Base-by-base conservation (phyloP, 2,329 filamentous ascomycete species). In the Fusarium liriodendri region DNA sequence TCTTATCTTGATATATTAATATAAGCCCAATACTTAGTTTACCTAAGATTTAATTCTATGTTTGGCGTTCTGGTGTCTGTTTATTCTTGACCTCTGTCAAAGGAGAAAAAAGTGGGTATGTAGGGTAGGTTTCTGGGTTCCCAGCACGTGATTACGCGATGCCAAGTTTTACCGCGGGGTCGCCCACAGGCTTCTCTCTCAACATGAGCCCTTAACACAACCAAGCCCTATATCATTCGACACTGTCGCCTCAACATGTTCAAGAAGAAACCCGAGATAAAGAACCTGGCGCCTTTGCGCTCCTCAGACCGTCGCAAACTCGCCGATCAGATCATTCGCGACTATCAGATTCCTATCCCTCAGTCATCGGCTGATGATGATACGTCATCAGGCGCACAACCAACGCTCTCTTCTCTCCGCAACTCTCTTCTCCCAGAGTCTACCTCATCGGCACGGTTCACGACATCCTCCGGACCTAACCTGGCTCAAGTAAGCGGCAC, bases 291-390 rank as follows among this genome's bases (percentile, higher is more conserved):
- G 58, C 75, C 75, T 5, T 33, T 77, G n/a, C 66, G 75, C 32
- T 77, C 75, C 2, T 77, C 75, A 7, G 75, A 77, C 61, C 72
- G 75, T 14, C 70, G 75, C 35, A 77, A 76, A 22, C 57, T 77
- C 8, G 75, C 75, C 2, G 75, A 77, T 7, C 75, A 77, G 45
- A 76, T 77, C 29, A 77, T 77, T 2, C 75, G 70, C 22, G 75
- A 77, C 32, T 77, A 77, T 35, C 75, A 74, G 50, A 63, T 76
- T 33, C 32, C 72, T 13, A 33, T 68, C 14, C 66, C 74, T 33
- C 63, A 74, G 27, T 62, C 47, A 33, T 55, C 67, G 2, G 29
- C 37, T 29, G 70, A 69, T 33, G 74, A 77, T 45, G 54, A 47
- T 45, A 45, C 67, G 20, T 58, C 75, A 74, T 59, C 70, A 52